A percentile compares a stretch with the other conserved stretches of the same genome.
Conservation (phyloP, 2,329 filamentous ascomycete species). For the Colletotrichum camelliae region DNA sequence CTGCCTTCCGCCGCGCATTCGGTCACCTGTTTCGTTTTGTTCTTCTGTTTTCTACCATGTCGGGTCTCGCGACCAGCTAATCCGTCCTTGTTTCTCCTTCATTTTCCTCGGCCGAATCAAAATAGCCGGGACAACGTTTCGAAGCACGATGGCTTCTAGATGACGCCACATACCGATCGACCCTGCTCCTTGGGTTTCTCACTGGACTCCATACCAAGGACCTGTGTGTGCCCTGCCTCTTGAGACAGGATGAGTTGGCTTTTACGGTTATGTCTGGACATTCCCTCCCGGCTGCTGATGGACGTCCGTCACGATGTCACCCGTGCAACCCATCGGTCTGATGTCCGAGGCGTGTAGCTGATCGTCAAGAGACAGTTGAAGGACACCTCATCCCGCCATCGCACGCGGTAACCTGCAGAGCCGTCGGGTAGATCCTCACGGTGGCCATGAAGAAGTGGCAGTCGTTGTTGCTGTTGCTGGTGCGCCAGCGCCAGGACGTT, state of each 20-base stretch:
- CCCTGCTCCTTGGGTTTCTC: not conserved
- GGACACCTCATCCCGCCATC: not conserved
- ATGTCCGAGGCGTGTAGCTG: not conserved
- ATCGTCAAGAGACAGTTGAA: not conserved
- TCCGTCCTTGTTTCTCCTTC: not conserved
- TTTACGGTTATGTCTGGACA: not conserved
- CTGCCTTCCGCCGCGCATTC: not conserved
- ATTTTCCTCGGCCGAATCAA: not conserved
- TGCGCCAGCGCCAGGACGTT: not conserved
- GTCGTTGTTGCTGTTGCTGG: not conserved
- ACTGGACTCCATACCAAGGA: not conserved
- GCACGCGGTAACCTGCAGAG: conserved; percentile 3
- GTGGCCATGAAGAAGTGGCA: not conserved
- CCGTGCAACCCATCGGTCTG: not conserved
- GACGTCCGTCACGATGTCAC: conserved; percentile 4
- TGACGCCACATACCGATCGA: not conserved
- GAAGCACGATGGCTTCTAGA: not conserved
- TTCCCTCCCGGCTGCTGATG: not conserved
- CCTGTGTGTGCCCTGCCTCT: not conserved
- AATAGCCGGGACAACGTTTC: not conserved
- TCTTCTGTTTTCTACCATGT: not conserved
- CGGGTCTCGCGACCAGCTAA: not conserved
- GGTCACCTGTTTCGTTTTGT: not conserved
- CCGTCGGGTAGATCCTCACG: conserved; percentile 1
- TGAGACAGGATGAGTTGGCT: not conserved